Base-by-base conservation (phyloP, 106 monocot species). In the Dendrobium catenatum region DNA sequence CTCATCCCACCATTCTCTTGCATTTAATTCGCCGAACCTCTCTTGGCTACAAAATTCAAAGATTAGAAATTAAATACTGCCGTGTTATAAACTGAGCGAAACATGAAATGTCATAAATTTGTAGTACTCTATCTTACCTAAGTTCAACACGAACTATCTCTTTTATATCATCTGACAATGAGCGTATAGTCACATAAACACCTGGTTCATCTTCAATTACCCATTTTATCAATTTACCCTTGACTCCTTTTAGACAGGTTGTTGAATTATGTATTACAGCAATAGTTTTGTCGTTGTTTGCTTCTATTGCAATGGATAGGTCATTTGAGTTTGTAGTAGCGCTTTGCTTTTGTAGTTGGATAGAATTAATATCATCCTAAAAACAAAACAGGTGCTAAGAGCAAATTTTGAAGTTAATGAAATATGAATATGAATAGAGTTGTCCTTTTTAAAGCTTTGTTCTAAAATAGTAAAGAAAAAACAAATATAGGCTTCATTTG, bases 121-220 rank as follows among this genome's bases (percentile, higher is more conserved):
- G 37, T 61, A 26, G 1, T n/a, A 37, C 8, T n/a, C 26, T 27
- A 66, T 8, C 49, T 87, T 27, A 89, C 94, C 89, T 86, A 68
- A 94, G 80, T 77, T 87, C 84, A 13, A 91, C 86, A 10, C 89
- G 85, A 6, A 82, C 19, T 18, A 94, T 13, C 78, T 91, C 87
- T 33, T 78, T 87, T 2, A 67, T 81, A 17, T 89, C 93, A 20
- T 87, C 81, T 0, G 86, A 56, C 54, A 77, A 42, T 9, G 80
- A 82, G 15, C 84, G 82, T 5, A 94, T 16, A 7, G 85, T 88
- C 24, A 94, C 41, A 7, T 78, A 88, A 27, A 91, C 89, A 27
- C 94, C 94, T 0, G 94, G 83, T 48, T 94, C 87, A 18, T 94
- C 91, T 77, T 91, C 94, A 54, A 89, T 83, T 31, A 86, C 89